Evolutionary conservation across 129 eudicot species (phyloP).

Genomic region (Scalesia atractyloides): DNA sequence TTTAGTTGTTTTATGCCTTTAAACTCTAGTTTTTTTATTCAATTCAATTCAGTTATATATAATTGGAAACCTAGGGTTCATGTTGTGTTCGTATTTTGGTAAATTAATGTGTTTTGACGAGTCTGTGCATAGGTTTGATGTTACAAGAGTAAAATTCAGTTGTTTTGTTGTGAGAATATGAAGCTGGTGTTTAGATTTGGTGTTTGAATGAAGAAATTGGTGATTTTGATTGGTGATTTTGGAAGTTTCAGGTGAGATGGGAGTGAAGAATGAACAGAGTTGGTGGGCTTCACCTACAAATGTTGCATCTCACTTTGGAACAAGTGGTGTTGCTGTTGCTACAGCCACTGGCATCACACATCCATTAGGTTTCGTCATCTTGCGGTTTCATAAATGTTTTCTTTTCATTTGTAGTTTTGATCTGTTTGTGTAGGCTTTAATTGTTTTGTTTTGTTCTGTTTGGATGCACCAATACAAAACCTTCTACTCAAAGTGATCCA

Average conservation of each 20-base stretch:
- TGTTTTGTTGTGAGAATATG: neutral
- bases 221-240: conserved; percentile 21
- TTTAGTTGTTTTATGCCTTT: conserved; percentile 3
- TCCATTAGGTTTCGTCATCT: conserved; percentile 69
- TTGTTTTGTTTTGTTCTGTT: neutral
- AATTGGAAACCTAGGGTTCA: neutral
- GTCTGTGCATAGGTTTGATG: neutral
- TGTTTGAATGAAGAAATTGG: neutral
- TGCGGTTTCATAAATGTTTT: neutral
- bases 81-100: neutral
- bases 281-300: conserved; percentile 64
- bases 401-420: neutral
- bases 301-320: conserved; percentile 78
- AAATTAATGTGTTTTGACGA: neutral
- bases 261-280: conserved; percentile 34
- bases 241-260: conserved; percentile 41
- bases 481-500: neutral
- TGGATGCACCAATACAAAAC: neutral
- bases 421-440: neutral
- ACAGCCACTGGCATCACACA: conserved; percentile 88
- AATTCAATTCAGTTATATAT: neutral
- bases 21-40: neutral
- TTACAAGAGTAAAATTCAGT: neutral
- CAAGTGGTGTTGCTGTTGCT: conserved; percentile 95
- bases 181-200: neutral